Conservation (phyloP, 305 asterid species). For the Withania somnifera region DNA sequence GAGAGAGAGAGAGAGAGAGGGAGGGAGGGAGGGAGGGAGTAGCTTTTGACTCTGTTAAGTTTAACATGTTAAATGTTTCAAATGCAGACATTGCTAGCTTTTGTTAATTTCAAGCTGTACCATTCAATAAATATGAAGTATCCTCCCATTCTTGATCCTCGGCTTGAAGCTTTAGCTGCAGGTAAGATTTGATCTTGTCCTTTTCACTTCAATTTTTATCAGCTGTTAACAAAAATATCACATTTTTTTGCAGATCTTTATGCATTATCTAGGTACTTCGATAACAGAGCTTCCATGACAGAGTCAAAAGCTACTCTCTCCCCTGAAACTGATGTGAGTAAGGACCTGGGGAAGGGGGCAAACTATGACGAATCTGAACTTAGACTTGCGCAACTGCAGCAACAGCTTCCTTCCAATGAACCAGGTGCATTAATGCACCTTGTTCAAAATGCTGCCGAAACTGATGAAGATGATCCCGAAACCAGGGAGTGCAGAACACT, state of each 20-base stretch:
- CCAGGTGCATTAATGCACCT: conserved; percentile 85
- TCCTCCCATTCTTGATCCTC: conserved; percentile 91
- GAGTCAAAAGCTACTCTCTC: conserved; percentile 21
- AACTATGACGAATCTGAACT: conserved; percentile 55
- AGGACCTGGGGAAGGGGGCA: conserved; percentile 18
- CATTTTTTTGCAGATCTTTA: conserved; percentile 61
- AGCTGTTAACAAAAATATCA: neutral
- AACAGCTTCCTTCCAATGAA: conserved; percentile 74
- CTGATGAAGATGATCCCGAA: conserved; percentile 68
- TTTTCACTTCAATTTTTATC: neutral
- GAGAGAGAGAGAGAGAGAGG: neutral
- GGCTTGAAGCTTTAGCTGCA: conserved; percentile 81
- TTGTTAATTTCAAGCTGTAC: conserved; percentile 65
- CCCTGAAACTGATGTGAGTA: conserved; percentile 30
- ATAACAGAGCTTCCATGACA: conserved; percentile 33
- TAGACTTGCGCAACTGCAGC: conserved; percentile 83
- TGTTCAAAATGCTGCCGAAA: conserved; percentile 37
- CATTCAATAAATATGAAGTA: conserved; percentile 65
- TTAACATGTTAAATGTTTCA: neutral
- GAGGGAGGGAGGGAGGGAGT: neutral
- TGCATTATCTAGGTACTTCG: conserved; percentile 77
- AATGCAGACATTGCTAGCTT: conserved; percentile 77
- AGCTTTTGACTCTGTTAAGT: too few relatives aligned
- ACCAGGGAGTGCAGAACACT: conserved; percentile 59
- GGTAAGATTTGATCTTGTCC: conserved; percentile 29